Percentiles rank a stretch among this genome's conserved stretches.
These are phyloP conservation scores for Dentipellis fragilis DNA, from an alignment of 768 basidiomycete genomes.

Conservation along the genomic window DNA sequence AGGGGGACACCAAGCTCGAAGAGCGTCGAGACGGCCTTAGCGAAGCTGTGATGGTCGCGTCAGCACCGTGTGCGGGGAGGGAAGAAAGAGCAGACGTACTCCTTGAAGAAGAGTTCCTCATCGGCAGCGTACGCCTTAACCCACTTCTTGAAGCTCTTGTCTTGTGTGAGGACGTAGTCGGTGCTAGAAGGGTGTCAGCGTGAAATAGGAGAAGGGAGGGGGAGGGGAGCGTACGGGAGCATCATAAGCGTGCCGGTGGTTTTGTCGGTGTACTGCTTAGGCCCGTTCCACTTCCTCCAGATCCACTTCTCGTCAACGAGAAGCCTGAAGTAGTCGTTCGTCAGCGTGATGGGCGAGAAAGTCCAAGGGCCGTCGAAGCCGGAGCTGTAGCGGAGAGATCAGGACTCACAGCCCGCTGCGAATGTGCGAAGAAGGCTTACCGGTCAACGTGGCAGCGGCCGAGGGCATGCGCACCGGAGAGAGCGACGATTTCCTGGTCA, in stretches of 20 bases:
- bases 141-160: slow-evolving; percentile 87
- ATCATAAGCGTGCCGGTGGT: slow-evolving; percentile 86
- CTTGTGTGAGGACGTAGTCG: slow-evolving; percentile 81
- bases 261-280: slow-evolving; percentile 92
- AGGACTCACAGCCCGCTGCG: slow-evolving; percentile 11
- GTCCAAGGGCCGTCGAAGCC: slow-evolving; percentile 93
- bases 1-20: slow-evolving; percentile 91
- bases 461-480: slow-evolving; percentile 89
- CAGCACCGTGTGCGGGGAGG: neutral
- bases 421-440: neutral
- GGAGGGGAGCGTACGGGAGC: slow-evolving; percentile 60
- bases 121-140: slow-evolving; percentile 82
- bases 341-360: slow-evolving; percentile 82
- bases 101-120: slow-evolving; percentile 85
- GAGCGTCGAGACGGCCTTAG: slow-evolving; percentile 63
- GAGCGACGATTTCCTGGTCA: slow-evolving; percentile 95
- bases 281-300: slow-evolving; percentile 94
- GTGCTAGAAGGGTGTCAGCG: slow-evolving; percentile 33
- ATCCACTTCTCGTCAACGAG: slow-evolving; percentile 86
- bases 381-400: slow-evolving; percentile 26
- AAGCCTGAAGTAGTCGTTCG: slow-evolving; percentile 81
- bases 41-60: slow-evolving; percentile 48
- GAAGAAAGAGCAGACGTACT: slow-evolving; percentile 41
- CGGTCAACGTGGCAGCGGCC: slow-evolving; percentile 85
- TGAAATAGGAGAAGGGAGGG: neutral